These are phyloP conservation scores for Hypomontagnella submonticulosa DNA, from an alignment of 495 filamentous ascomycete genomes.

Conservation along the genomic window DNA sequence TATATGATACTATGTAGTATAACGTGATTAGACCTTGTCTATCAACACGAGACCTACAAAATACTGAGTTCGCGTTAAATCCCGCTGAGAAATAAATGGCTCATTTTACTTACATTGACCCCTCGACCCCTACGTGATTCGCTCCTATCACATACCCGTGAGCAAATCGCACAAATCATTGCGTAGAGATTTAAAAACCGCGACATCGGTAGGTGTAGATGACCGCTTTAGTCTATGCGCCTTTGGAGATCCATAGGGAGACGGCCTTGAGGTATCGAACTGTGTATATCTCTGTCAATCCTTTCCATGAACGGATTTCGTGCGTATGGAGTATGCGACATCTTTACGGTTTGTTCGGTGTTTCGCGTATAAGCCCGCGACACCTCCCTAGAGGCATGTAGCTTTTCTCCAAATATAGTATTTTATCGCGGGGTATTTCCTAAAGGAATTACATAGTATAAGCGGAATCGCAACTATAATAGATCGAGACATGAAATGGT, in stretches of 20 bases:
- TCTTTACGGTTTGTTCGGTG: not conserved
- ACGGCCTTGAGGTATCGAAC: not conserved
- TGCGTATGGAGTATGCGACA: not conserved
- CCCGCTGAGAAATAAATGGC: conserved; percentile 29
- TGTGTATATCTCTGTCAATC: conserved; percentile 2
- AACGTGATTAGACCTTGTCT: too few species aligned
- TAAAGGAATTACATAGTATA: too few species aligned
- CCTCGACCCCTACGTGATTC: conserved; percentile 11
- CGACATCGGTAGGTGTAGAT: conserved; percentile 16
- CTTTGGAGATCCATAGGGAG: not conserved
- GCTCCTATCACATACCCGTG: conserved; percentile 8
- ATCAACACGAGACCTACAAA: conserved; percentile 7
- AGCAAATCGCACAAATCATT: conserved; percentile 28
- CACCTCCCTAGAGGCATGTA: too few species aligned
- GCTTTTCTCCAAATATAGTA: too few species aligned
- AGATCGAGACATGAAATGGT: too few species aligned
- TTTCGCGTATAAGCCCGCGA: not conserved
- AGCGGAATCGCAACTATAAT: too few species aligned
- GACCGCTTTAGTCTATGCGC: conserved; percentile 8
- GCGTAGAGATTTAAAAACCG: conserved; percentile 13
- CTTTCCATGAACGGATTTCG: not conserved
- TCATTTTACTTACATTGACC: conserved; percentile 25
- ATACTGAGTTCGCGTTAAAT: conserved; percentile 31
- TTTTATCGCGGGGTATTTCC: too few species aligned
- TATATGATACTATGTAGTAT: too few species aligned